These are phyloP conservation scores for Oemleria cerasiformis DNA, from an alignment of 306 rosid genomes.

Conservation along the genomic window DNA sequence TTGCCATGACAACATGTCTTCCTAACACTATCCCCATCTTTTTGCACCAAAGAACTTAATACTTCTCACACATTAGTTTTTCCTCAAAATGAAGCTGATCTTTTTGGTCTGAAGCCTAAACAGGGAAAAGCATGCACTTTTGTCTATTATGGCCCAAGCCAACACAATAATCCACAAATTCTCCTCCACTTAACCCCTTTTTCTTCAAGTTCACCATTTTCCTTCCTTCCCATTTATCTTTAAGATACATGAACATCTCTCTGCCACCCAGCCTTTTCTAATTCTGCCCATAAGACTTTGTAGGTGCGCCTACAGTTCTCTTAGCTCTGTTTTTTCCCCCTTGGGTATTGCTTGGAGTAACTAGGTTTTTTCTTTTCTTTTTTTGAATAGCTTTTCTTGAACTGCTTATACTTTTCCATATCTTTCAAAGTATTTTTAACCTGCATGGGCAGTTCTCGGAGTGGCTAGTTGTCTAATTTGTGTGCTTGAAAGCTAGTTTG, in stretches of 20 bases:
- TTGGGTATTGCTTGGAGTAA: background rate
- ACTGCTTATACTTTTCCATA: background rate
- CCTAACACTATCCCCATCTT: too few species aligned
- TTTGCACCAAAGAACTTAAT: too few species aligned
- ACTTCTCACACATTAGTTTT: too few species aligned
- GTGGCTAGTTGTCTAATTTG: background rate
- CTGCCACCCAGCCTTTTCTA: background rate
- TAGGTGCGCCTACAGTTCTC: background rate
- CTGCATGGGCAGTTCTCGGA: background rate
- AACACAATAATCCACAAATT: background rate
- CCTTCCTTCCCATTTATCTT: background rate
- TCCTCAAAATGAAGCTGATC: too few species aligned
- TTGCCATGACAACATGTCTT: too few species aligned
- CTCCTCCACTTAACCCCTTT: background rate
- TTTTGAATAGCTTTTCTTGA: background rate
- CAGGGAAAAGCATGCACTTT: background rate
- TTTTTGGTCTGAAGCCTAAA: background rate
- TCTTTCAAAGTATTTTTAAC: background rate
- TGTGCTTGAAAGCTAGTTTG: slow-evolving; percentile 9
- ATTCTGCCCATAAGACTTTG: background rate
- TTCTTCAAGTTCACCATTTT: background rate
- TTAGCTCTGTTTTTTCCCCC: background rate
- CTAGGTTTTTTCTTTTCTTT: background rate
- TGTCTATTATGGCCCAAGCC: background rate
- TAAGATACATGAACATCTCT: background rate